Evolutionary conservation across 306 rosid genomes (phyloP), one percentile per base, ranked within the genome.

Genomic region (Luffa aegyptiaca): DNA sequence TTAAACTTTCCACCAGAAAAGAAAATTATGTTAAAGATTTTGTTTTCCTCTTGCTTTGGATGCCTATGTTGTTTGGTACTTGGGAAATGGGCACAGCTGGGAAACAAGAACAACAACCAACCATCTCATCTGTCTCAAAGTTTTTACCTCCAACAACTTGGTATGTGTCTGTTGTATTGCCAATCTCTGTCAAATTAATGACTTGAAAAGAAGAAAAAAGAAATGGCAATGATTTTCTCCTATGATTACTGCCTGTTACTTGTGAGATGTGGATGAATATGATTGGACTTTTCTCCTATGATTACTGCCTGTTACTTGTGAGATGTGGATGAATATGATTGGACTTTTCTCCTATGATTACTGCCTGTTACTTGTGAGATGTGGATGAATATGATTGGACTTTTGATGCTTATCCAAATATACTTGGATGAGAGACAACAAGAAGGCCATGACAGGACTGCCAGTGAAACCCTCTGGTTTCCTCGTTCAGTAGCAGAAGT

Each of bases 1-100:
- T 72, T 20, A 71, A 44, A 71, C 76, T 21, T 71, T 71, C 56
- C 33, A 45, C 56, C 41, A 71, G 56, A 46, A 31, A 73, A 73
- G 61, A 51, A 74, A 48, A 49, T 31, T 11, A 72, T 12, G 33
- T 72, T 26, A 72, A 8, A 49, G 5, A 33, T 51, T 35, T 16
- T 52, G 61, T 33, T 31, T 51, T 74, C 61, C 62, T 31, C 61
- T 74, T 51, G 78, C 62, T 74, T 72, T 45, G 76, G 76, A 70
- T 44, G 16, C 75, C 75, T 44, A 20, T 44, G 55, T 20, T 70
- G 8, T 20, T 49, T 44, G 53, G 56, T 10, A 68, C 49, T 16
- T 33, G 41, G 26, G 68, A 62, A 39, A 3, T 10, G 66, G n/a
- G 74, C 73, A 8, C 13, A 41, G 14, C 49, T 42, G 51, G 75